Conservation (phyloP, 2,329 filamentous ascomycete genomes). For the Nothopassalora personata region DNA sequence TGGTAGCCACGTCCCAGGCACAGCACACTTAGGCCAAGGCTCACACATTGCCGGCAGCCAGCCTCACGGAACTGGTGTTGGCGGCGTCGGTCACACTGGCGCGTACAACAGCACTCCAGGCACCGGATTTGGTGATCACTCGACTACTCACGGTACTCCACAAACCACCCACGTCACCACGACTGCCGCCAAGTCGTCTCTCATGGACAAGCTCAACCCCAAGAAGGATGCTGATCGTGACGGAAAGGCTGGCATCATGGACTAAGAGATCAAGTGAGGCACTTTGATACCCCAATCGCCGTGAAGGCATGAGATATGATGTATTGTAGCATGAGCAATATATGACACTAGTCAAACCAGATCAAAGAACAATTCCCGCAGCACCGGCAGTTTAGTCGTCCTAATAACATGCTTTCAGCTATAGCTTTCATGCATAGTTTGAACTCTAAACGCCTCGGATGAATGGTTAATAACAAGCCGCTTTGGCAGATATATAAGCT, state of each 20-base stretch:
- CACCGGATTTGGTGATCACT: background rate
- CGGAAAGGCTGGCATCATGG: slow-evolving; percentile 52
- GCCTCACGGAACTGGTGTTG: slow-evolving; percentile 3
- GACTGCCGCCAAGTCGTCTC: slow-evolving; percentile 38
- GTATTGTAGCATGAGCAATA: background rate
- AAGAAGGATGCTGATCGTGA: slow-evolving; percentile 50
- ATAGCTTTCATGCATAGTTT: background rate
- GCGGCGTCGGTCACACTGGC: slow-evolving; percentile 3
- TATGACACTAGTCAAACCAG: background rate
- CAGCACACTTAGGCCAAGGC: background rate
- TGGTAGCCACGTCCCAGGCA: slow-evolving; percentile 5
- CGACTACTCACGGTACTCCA: background rate
- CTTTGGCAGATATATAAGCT: no score
- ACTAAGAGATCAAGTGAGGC: slow-evolving; percentile 29
- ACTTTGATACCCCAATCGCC: background rate
- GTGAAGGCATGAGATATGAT: background rate
- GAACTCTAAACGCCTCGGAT: background rate
- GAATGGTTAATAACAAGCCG: background rate
- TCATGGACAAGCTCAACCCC: slow-evolving; percentile 53
- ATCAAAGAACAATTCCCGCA: background rate
- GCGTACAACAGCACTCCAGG: background rate
- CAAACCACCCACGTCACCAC: background rate
- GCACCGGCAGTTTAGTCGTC: background rate
- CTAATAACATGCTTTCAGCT: background rate
- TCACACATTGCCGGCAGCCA: background rate